These are phyloP conservation scores for Sutorius australiensis DNA, from an alignment of 768 basidiomycete genomes.

Conservation along the genomic window DNA sequence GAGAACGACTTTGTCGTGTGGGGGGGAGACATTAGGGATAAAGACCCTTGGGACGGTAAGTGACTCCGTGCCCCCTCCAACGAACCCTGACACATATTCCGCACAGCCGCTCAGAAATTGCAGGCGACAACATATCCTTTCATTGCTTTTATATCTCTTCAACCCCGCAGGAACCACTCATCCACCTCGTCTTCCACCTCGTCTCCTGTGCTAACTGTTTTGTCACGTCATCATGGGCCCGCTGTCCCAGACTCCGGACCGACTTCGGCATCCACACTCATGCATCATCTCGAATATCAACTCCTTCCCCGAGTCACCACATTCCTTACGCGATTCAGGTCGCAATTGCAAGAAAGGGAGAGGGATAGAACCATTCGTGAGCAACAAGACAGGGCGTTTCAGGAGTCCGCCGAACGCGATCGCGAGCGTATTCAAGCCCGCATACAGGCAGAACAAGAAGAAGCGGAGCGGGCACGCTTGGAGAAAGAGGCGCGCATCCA, in stretches of 20 bases:
- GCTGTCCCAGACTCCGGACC: constrained; percentile 45
- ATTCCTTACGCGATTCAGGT: constrained; percentile 62
- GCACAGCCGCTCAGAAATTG: constrained; percentile 60
- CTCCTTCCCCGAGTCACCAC: constrained; percentile 80
- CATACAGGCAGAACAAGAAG: constrained; percentile 43
- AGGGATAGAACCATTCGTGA: constrained; percentile 63
- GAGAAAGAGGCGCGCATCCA: constrained; percentile 29
- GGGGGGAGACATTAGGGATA: constrained; percentile 87
- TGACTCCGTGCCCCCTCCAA: background rate
- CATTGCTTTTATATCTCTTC: constrained; percentile 85
- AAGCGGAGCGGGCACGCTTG: constrained; percentile 33
- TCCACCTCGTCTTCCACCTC: constrained; percentile 33
- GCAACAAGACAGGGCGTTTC: constrained; percentile 80
- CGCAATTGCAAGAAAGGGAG: constrained; percentile 47
- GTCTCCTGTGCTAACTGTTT: constrained; percentile 63
- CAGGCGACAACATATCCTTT: constrained; percentile 92
- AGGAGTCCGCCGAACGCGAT: constrained; percentile 61
- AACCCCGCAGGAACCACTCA: constrained; percentile 54
- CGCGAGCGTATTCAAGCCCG: constrained; percentile 59
- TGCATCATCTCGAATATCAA: constrained; percentile 61
- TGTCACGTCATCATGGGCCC: constrained; percentile 81
- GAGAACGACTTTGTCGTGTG: constrained; percentile 81
- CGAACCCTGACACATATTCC: constrained; percentile 1
- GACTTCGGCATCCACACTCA: constrained; percentile 62
- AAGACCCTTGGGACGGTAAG: constrained; percentile 75